Evolutionary conservation across 1,284 basidiomycete genomes (phyloP).

Genomic region (Cerrena zonata): DNA sequence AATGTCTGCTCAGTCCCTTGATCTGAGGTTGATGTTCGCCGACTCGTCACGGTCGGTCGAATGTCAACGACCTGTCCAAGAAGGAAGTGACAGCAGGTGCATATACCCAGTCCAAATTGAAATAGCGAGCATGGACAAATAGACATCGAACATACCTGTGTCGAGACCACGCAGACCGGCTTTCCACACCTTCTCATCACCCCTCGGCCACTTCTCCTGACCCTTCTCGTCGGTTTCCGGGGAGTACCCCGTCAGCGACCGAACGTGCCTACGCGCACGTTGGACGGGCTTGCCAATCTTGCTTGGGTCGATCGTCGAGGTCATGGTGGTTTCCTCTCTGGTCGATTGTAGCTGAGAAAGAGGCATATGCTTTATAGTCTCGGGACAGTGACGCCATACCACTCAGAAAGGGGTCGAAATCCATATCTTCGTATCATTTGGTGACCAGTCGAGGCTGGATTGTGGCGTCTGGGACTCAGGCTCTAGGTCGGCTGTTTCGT

Average conservation of each 20-base stretch:
- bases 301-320: constrained; percentile 55
- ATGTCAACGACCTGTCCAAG: no score
- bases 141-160: constrained; percentile 38
- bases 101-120: not conserved
- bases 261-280: constrained; percentile 59
- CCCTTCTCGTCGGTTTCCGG: constrained; percentile 70
- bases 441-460: not conserved
- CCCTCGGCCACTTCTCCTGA: constrained; percentile 80
- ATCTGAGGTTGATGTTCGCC: no score
- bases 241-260: constrained; percentile 69
- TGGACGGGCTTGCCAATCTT: constrained; percentile 54
- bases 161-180: constrained; percentile 54
- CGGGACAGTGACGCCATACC: no score
- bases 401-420: not conserved
- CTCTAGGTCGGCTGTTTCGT: no score
- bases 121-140: not conserved
- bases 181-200: constrained; percentile 79
- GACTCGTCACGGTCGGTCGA: no score
- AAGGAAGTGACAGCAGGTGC: not conserved
- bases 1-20: no score
- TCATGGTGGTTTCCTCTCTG: constrained; percentile 27
- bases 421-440: not conserved
- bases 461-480: not conserved
- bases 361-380: no score
- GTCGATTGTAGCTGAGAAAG: not conserved